phyloP scores from a whole-genome alignment of 257 asterid genomes.

The Solanum ossicruentum region DNA sequence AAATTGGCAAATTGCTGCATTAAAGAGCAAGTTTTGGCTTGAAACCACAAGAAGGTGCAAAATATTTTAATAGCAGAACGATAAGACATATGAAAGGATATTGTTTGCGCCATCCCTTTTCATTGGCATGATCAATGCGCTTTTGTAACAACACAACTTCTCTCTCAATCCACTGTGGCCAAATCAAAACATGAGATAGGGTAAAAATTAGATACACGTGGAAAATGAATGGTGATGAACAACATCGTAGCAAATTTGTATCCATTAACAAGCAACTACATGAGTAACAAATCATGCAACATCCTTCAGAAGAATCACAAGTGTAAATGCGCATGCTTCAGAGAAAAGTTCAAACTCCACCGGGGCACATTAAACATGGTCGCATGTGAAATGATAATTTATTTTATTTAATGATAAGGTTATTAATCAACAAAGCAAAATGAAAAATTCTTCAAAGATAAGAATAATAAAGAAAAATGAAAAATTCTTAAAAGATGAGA shows the following conservation, averaged over 20 bases:
- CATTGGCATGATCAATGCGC: slow-evolving; percentile 73
- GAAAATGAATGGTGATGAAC: not conserved
- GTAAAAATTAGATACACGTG: not conserved
- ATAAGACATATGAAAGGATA: slow-evolving; percentile 54
- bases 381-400: not conserved
- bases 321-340: not conserved
- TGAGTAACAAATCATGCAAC: not conserved
- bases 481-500: not conserved
- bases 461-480: not conserved
- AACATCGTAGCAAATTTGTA: not conserved
- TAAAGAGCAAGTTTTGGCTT: not conserved
- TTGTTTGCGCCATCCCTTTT: slow-evolving; percentile 87
- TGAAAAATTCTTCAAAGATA: not conserved
- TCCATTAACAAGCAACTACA: not conserved
- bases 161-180: slow-evolving; percentile 62
- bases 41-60: not conserved
- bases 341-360: not conserved
- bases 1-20: not conserved
- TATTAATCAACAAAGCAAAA: not conserved
- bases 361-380: not conserved
- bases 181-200: slow-evolving; percentile 8
- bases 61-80: not conserved
- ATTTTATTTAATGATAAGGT: not conserved
- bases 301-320: not conserved
- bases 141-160: slow-evolving; percentile 41